Percentiles rank a stretch among this genome's conserved stretches.
phyloP scores from a whole-genome alignment of 2,329 filamentous ascomycete genomes.

The Aspergillus ibericus region DNA sequence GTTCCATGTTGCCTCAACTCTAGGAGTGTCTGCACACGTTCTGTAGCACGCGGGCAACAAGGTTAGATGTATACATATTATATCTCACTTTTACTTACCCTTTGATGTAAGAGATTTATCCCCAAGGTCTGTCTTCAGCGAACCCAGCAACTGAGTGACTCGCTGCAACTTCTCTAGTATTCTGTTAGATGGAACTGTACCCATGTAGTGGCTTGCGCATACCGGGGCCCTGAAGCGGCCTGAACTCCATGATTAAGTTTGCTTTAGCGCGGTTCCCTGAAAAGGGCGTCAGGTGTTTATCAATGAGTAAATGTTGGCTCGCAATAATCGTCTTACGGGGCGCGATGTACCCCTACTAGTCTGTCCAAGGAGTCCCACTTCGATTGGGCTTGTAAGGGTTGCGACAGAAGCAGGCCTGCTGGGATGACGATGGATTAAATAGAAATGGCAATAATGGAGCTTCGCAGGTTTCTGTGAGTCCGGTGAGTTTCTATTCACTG shows the following conservation, averaged over 20 bases:
- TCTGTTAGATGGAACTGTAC: background rate
- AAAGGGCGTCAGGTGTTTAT: background rate
- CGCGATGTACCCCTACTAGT: background rate
- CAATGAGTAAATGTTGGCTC: background rate
- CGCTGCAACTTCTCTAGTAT: constrained; percentile 66
- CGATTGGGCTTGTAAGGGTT: background rate
- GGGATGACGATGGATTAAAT: too few relatives aligned
- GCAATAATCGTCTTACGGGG: background rate
- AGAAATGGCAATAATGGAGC: background rate
- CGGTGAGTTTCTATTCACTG: background rate
- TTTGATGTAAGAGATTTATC: constrained; percentile 59
- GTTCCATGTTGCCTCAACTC: constrained; percentile 78
- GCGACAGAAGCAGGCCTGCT: background rate
- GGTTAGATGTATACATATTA: background rate
- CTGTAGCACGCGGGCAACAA: constrained; percentile 22
- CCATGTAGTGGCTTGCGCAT: constrained; percentile 8
- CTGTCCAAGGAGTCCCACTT: background rate
- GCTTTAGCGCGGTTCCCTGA: background rate
- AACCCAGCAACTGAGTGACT: constrained; percentile 64
- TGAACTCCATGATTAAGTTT: constrained; percentile 24
- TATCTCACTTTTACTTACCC: constrained; percentile 50
- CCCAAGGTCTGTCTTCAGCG: constrained; percentile 63
- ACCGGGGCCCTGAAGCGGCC: constrained; percentile 30
- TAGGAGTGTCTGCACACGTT: constrained; percentile 47
- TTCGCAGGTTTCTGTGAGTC: background rate